phyloP scores from a whole-genome alignment of 179 eudicot species.

The Beta macrorhiza region DNA sequence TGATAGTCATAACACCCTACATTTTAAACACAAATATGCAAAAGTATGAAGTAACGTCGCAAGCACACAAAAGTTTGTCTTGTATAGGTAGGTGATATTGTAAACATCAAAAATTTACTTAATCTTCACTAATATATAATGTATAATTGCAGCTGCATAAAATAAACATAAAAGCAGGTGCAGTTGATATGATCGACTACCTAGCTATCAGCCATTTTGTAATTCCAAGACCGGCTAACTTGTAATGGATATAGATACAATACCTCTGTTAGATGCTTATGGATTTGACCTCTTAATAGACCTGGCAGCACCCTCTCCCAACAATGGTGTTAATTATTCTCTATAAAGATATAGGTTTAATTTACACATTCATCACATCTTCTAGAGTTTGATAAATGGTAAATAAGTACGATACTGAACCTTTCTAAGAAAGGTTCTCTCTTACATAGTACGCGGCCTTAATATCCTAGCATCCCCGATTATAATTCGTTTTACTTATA shows the following conservation, averaged over 20 bases:
- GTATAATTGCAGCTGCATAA: too few species aligned
- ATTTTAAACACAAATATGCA: background rate
- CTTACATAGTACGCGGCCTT: too few species aligned
- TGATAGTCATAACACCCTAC: background rate
- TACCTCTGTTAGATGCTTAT: conserved; percentile 3
- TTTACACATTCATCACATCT: too few species aligned
- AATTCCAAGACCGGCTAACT: background rate
- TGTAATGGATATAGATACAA: background rate
- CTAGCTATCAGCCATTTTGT: background rate
- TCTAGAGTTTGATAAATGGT: too few species aligned
- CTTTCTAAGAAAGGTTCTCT: too few species aligned
- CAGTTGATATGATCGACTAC: conserved; percentile 5
- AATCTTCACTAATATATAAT: background rate
- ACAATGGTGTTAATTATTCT: too few species aligned
- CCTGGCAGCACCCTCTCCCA: background rate
- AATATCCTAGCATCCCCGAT: too few species aligned
- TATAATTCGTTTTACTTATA: too few species aligned
- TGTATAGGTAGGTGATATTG: background rate
- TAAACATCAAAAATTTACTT: background rate
- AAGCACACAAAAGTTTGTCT: background rate
- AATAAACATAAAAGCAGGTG: too few species aligned
- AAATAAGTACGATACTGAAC: too few species aligned
- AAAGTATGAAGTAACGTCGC: too few species aligned
- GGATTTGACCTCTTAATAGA: conserved; percentile 9
- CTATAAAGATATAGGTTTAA: too few species aligned